These are phyloP conservation scores for Aspergillus udagawae DNA, from an alignment of 2,329 filamentous ascomycete species.

Conservation along the genomic window DNA sequence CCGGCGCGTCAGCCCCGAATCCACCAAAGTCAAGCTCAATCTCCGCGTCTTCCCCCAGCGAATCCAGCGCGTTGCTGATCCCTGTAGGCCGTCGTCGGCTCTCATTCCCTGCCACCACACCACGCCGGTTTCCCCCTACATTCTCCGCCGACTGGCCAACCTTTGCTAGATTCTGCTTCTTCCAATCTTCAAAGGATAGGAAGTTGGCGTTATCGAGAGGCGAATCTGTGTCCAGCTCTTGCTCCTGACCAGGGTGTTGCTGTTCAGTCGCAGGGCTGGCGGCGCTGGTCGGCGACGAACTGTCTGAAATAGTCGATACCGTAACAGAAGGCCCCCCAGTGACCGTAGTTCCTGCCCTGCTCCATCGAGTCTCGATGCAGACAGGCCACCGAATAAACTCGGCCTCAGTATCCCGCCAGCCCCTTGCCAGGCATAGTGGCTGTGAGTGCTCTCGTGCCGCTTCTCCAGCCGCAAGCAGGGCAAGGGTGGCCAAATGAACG, in stretches of 20 bases:
- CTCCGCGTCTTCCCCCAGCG: constrained; percentile 81
- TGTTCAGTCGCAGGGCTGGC: background rate
- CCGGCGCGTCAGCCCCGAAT: constrained; percentile 50
- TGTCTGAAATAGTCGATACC: background rate
- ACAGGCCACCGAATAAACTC: constrained; percentile 22
- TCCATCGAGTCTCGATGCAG: constrained; percentile 24
- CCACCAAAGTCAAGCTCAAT: constrained; percentile 70
- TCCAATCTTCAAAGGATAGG: constrained; percentile 98
- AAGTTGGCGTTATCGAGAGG: constrained; percentile 74
- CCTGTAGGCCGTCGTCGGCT: constrained; percentile 49
- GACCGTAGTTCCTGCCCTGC: background rate
- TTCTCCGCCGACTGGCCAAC: constrained; percentile 73
- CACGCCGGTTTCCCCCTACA: constrained; percentile 55
- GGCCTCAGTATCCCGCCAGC: constrained; percentile 14
- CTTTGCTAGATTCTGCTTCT: constrained; percentile 83
- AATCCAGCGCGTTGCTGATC: constrained; percentile 67
- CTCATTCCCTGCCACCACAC: constrained; percentile 46
- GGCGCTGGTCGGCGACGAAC: background rate
- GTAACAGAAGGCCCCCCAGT: background rate
- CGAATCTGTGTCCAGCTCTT: constrained; percentile 59
- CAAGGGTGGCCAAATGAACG: constrained; percentile 8
- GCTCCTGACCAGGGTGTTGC: constrained; percentile 40
- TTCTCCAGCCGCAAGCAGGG: constrained; percentile 9
- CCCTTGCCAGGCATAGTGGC: constrained; percentile 17
- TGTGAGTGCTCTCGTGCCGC: constrained; percentile 8